Evolutionary conservation across 2,329 filamentous ascomycete species (phyloP).

Genomic region (Cryphonectria naterciae): DNA sequence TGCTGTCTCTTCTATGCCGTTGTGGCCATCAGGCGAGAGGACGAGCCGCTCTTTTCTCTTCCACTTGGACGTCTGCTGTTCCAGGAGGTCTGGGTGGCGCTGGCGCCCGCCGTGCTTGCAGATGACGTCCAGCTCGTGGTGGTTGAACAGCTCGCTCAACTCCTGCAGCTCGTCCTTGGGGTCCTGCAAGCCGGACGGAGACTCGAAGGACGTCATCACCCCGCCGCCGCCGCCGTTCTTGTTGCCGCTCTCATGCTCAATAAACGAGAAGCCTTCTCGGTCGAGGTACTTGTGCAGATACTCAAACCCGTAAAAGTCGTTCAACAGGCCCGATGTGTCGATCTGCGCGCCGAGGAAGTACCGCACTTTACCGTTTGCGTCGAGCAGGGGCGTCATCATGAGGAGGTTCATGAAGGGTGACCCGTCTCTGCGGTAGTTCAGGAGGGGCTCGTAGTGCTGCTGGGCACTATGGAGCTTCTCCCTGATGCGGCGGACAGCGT

Average conservation of each 20-base stretch:
- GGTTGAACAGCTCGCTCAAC: constrained; percentile 72
- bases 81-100: constrained; percentile 54
- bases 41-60: constrained; percentile 48
- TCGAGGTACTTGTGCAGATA: constrained; percentile 57
- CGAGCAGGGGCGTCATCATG: constrained; percentile 71
- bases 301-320: constrained; percentile 67
- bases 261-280: constrained; percentile 33
- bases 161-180: constrained; percentile 66
- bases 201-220: constrained; percentile 22
- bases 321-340: constrained; percentile 69
- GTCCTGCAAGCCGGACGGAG: background rate
- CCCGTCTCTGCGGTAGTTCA: constrained; percentile 77
- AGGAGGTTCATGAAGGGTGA: constrained; percentile 78
- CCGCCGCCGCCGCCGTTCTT: constrained; percentile 35
- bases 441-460: constrained; percentile 73
- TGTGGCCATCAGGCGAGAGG: constrained; percentile 36
- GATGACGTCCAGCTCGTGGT: constrained; percentile 67
- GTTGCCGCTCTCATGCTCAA: constrained; percentile 34
- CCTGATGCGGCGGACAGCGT: constrained; percentile 64
- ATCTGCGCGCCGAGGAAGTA: constrained; percentile 75
- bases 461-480: constrained; percentile 63
- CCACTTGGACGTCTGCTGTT: constrained; percentile 36
- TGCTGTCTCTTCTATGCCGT: constrained; percentile 16
- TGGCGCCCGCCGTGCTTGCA: constrained; percentile 66
- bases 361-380: constrained; percentile 66